Evolutionary conservation across 176 grass and related monocot species (phyloP).

Genomic region (Lolium multiflorum): DNA sequence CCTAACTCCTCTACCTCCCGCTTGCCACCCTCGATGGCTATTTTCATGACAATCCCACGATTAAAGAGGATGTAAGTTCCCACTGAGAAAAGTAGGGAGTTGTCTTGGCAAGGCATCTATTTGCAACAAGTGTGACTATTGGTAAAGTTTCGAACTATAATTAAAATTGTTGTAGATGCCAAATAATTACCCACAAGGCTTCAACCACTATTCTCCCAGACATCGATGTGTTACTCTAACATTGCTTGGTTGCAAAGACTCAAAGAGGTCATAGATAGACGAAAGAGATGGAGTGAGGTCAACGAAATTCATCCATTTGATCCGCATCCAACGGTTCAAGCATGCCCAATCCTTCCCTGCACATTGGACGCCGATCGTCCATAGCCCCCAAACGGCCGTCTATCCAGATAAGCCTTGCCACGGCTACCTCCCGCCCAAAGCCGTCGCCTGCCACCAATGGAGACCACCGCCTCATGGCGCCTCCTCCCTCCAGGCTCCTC

Average conservation of each 20-base stretch:
- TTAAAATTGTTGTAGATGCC: background rate
- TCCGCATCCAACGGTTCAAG: constrained; percentile 20
- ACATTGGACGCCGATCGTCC: background rate
- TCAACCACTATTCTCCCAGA: background rate
- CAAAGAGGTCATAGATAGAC: background rate
- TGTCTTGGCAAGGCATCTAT: too few relatives aligned
- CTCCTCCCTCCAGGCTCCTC: constrained; percentile 43
- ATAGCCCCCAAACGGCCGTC: background rate
- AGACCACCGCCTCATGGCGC: constrained; percentile 50
- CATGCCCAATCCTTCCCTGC: background rate
- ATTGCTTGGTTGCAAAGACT: background rate
- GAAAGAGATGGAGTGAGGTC: background rate
- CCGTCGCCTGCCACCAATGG: constrained; percentile 30
- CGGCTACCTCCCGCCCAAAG: constrained; percentile 24
- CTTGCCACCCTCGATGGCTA: too few relatives aligned
- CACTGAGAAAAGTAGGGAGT: background rate
- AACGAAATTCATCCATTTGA: background rate
- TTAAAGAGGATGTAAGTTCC: background rate
- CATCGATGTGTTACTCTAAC: background rate
- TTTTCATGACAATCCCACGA: too few relatives aligned
- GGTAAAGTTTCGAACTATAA: background rate
- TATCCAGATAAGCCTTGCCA: constrained; percentile 24
- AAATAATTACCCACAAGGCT: background rate
- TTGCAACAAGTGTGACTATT: too few relatives aligned
- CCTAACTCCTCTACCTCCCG: too few relatives aligned